Conservation (phyloP, 805 yeast species). For the Lipomyces starkeyi region DNA sequence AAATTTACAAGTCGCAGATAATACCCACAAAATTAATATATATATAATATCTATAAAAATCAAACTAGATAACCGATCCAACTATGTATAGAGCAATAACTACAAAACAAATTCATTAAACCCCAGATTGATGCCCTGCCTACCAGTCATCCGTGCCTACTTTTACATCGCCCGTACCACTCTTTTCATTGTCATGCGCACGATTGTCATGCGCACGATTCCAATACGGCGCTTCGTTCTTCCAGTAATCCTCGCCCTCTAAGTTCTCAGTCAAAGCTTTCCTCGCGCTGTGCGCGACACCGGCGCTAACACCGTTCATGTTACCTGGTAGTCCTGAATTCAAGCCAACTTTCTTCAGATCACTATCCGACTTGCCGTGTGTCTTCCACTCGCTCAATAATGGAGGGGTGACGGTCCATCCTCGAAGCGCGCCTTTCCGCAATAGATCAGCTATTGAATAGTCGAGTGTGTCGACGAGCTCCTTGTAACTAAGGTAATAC, state of each 20-base stretch:
- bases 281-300: constrained; percentile 16
- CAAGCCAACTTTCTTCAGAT: constrained; percentile 6
- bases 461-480: constrained; percentile 21
- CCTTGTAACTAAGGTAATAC: constrained; percentile 19
- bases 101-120: neutral
- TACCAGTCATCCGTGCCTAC: neutral
- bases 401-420: constrained; percentile 24
- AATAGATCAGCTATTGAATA: constrained; percentile 11
- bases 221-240: constrained; percentile 14
- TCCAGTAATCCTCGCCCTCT: constrained; percentile 20
- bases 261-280: constrained; percentile 4
- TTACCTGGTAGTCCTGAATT: constrained; percentile 2
- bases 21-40: neutral
- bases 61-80: neutral
- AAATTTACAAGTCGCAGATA: neutral
- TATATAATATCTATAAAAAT: neutral
- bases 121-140: neutral
- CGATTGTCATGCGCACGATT: neutral
- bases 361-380: constrained; percentile 17
- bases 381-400: constrained; percentile 26
- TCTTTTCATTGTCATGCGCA: neutral
- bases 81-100: neutral
- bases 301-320: constrained; percentile 13
- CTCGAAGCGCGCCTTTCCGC: constrained; percentile 14
- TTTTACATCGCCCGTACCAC: neutral